Conservation (phyloP, 371 early-diverging fungal genomes). For the Thermomucor indicae-seudaticae region DNA sequence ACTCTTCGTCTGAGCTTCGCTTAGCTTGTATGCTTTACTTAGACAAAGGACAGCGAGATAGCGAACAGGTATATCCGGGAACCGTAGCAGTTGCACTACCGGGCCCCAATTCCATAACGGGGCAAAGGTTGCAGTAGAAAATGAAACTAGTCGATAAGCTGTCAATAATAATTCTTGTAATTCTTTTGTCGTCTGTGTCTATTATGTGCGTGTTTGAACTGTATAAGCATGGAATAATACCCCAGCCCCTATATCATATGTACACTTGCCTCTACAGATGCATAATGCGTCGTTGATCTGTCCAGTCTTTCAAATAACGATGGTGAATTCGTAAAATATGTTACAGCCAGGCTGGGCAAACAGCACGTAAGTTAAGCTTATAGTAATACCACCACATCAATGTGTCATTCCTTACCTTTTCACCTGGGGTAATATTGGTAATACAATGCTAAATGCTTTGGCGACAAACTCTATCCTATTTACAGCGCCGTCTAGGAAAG, state of each 20-base stretch:
- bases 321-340: constrained; percentile 52
- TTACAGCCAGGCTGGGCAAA: constrained; percentile 50
- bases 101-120: constrained; percentile 67
- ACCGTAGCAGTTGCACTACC: constrained; percentile 48
- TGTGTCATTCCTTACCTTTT: constrained; percentile 40
- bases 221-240: not conserved
- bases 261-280: not conserved
- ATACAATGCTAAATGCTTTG: constrained; percentile 59
- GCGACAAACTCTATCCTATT: constrained; percentile 50
- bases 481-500: constrained; percentile 44
- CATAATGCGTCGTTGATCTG: not conserved
- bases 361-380: not conserved
- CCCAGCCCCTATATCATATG: not conserved
- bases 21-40: constrained; percentile 47
- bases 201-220: not conserved
- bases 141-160: constrained; percentile 55
- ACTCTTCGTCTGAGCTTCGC: constrained; percentile 38
- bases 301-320: constrained; percentile 49
- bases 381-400: not conserved
- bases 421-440: constrained; percentile 75
- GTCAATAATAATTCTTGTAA: constrained; percentile 53
- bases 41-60: constrained; percentile 54
- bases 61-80: constrained; percentile 41
- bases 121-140: constrained; percentile 53
- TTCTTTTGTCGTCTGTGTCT: constrained; percentile 7